Percentiles rank a stretch among this genome's conserved stretches.
These are phyloP conservation scores for Boletus vermiculosoides DNA, from an alignment of 768 basidiomycete species.

Conservation along the genomic window DNA sequence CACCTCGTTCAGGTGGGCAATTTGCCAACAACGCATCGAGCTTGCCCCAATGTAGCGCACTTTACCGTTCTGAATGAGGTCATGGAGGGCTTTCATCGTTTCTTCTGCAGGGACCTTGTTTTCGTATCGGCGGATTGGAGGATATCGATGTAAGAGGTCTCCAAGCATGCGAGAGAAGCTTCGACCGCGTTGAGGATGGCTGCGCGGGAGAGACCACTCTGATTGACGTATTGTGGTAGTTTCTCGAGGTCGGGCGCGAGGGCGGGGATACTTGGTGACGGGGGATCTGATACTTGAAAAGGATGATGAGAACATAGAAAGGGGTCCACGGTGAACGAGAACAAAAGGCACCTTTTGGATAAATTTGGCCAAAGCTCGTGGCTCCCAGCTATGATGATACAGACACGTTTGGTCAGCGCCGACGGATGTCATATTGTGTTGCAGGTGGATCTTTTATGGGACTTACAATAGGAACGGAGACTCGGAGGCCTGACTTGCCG, in stretches of 20 bases:
- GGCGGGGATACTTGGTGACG: slow-evolving; percentile 20
- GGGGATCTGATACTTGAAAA: slow-evolving; percentile 31
- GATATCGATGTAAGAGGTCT: slow-evolving; percentile 39
- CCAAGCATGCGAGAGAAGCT: slow-evolving; percentile 36
- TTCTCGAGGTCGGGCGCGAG: background rate
- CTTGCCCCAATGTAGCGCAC: slow-evolving; percentile 52
- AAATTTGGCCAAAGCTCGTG: slow-evolving; percentile 30
- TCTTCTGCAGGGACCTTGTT: slow-evolving; percentile 37
- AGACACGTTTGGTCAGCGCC: background rate
- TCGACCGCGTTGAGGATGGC: slow-evolving; percentile 40
- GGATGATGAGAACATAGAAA: background rate
- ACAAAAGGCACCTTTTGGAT: slow-evolving; percentile 31
- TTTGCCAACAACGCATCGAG: slow-evolving; percentile 48
- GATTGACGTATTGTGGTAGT: slow-evolving; percentile 28
- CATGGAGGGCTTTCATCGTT: slow-evolving; percentile 52
- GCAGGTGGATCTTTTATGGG: background rate
- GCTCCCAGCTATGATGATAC: slow-evolving; percentile 24
- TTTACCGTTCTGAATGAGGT: slow-evolving; percentile 46
- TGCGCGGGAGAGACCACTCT: slow-evolving; percentile 35
- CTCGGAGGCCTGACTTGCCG: slow-evolving; percentile 33
- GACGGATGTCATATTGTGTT: background rate
- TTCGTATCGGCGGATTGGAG: slow-evolving; percentile 49
- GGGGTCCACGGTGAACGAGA: too few relatives aligned
- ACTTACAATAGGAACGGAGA: slow-evolving; percentile 37
- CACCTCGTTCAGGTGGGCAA: slow-evolving; percentile 44